Evolutionary conservation across 257 asterid genomes (phyloP).

Genomic region (Marsdenia floribunda): DNA sequence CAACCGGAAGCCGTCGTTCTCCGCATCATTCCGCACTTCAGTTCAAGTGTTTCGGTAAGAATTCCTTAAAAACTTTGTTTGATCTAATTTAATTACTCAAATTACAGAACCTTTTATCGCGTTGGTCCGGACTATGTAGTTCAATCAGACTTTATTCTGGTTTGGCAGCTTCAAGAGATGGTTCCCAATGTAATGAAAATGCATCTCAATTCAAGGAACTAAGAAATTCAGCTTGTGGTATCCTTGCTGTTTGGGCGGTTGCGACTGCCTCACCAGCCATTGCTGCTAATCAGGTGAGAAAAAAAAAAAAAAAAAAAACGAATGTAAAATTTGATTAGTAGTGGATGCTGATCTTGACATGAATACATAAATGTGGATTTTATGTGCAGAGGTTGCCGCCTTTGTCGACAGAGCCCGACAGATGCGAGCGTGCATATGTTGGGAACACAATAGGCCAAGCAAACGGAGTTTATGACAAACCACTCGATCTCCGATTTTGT

Average conservation of each 20-base stretch:
- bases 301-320: not conserved
- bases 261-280: slow-evolving; percentile 69
- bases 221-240: slow-evolving; percentile 70
- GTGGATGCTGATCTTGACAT: slow-evolving; percentile 15
- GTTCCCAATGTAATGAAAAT: slow-evolving; percentile 22
- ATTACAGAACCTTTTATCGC: not conserved
- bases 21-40: slow-evolving; percentile 29
- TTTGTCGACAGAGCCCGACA: slow-evolving; percentile 69
- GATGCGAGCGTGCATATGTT: slow-evolving; percentile 89
- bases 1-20: slow-evolving; percentile 20
- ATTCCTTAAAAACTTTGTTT: not conserved
- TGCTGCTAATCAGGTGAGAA: slow-evolving; percentile 59
- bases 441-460: slow-evolving; percentile 98
- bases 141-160: not conserved
- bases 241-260: slow-evolving; percentile 84
- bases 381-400: slow-evolving; percentile 85
- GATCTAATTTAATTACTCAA: not conserved
- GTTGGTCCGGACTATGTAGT: not conserved
- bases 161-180: slow-evolving; percentile 40
- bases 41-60: slow-evolving; percentile 57
- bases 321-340: not conserved
- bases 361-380: not conserved
- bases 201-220: slow-evolving; percentile 45
- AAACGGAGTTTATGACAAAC: slow-evolving; percentile 91
- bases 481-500: slow-evolving; percentile 94